Base-by-base conservation (phyloP, 345 rosid genomes). In the Gossypium mustelinum region DNA sequence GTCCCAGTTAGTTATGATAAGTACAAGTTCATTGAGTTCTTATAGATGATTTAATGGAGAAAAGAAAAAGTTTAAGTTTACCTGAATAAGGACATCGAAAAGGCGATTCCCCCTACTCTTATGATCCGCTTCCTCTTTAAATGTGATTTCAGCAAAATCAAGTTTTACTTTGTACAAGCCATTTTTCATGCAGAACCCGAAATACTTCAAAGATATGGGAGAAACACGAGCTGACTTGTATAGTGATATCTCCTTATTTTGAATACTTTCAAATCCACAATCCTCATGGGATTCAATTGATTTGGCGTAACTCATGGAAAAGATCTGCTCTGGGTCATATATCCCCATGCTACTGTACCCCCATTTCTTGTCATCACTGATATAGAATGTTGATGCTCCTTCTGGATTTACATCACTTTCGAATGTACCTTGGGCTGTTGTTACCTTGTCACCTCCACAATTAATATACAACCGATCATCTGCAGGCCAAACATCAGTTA, bases 81-180 rank as follows among this genome's bases (percentile, higher is more conserved):
- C 72, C 89, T 84, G 89, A 54, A 84, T 74, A 51, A 82, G 82
- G 66, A 87, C 81, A 79, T 86, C 74, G 10, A 86, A 87, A 45
- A 87, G 70, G 51, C 86, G 85, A 79, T 74, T 87, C n/a, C 87
- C 89, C 0, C 80, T 74, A 73, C 82, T 81, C 7, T 22, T 9
- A 62, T 77, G 85, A 16, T 87, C 64, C 22, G 59, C 76, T 52
- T 82, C 81, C 16, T 84, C 76, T 34, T 65, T 81, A 75, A 84
- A 84, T 62, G 68, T 59, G 45, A 86, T 85, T 77, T 87, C 89
- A 14, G 83, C 78, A 81, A 87, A 87, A 65, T 81, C 84, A 12
- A 87, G 89, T 47, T 74, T 87, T 64, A 87, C 84, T 0, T 81
- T 79, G 72, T 87, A 87, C 61, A 74, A 81, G 67, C 87, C 91